A percentile compares a stretch with the other conserved stretches of the same genome.
phyloP scores from a whole-genome alignment of 768 basidiomycete species.

The Leccinellum albellum region DNA sequence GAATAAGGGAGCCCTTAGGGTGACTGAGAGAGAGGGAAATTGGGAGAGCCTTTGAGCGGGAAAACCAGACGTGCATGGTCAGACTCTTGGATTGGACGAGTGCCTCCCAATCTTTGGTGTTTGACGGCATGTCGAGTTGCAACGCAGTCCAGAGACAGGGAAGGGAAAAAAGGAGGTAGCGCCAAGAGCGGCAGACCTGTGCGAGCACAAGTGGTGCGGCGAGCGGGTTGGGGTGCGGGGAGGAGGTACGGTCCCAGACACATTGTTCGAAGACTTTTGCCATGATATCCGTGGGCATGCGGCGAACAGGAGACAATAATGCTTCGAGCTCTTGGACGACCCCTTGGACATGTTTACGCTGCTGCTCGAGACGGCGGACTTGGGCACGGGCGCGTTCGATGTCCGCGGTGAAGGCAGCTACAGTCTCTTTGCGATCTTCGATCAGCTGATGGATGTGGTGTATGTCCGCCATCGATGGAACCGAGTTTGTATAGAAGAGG shows the following conservation, averaged over 20 bases:
- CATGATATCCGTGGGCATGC: conserved; percentile 31
- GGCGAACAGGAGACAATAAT: conserved; percentile 28
- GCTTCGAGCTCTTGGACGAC: conserved; percentile 27
- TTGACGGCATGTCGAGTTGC: conserved; percentile 22
- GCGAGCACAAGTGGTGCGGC: conserved; percentile 23
- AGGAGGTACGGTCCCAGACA: conserved; percentile 5
- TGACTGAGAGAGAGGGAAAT: conserved; percentile 25
- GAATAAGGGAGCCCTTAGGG: conserved; percentile 17
- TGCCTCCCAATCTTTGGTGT: conserved; percentile 20
- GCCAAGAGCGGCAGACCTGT: conserved; percentile 32
- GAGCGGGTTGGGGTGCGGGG: conserved; percentile 9
- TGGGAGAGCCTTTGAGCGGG: conserved; percentile 28
- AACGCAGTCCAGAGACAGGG: conserved; percentile 23
- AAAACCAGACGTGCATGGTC: conserved; percentile 29
- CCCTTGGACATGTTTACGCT: conserved; percentile 2
- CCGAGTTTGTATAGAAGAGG: conserved; percentile 28
- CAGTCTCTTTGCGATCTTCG: conserved; percentile 10
- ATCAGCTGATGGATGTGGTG: conserved; percentile 15
- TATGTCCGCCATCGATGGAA: conserved; percentile 24
- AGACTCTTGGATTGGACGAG: conserved; percentile 26
- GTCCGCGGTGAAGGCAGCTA: conserved; percentile 16
- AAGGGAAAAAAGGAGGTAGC: conserved; percentile 27
- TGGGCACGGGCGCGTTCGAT: conserved; percentile 21
- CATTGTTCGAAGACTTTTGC: conserved; percentile 25
- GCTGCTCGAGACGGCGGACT: conserved; percentile 17